Percentiles rank a stretch among this genome's conserved stretches.
Conservation (phyloP, 2,329 filamentous ascomycete genomes). For the Emergomyces orientalis region DNA sequence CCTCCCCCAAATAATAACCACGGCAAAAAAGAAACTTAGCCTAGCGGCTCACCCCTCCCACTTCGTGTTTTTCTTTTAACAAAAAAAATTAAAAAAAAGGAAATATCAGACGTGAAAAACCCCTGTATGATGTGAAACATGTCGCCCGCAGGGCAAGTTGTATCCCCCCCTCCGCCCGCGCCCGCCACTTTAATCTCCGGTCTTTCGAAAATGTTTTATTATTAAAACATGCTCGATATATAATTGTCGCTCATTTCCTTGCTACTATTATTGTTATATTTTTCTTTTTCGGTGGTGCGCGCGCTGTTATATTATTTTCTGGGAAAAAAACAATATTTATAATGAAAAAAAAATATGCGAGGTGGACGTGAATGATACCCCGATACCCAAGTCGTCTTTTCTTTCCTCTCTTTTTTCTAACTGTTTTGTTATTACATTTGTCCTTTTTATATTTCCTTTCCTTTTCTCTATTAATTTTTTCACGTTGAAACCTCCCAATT, state of each 20-base stretch:
- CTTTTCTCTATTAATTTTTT: background rate
- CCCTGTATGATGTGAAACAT: slow-evolving; percentile 2
- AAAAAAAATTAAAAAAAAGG: background rate
- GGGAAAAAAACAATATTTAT: slow-evolving; percentile 14
- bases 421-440: background rate
- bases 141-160: background rate
- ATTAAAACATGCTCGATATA: background rate
- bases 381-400: slow-evolving; percentile 14
- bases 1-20: background rate
- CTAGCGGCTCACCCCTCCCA: background rate
- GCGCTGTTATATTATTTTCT: slow-evolving; percentile 11
- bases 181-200: slow-evolving; percentile 3
- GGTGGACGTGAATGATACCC: slow-evolving; percentile 20
- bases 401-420: background rate
- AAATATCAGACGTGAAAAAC: background rate
- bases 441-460: background rate
- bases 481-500: background rate
- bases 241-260: background rate
- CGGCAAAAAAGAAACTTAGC: slow-evolving; percentile 3
- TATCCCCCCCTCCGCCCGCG: background rate
- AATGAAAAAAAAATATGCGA: slow-evolving; percentile 11
- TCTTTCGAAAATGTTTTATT: background rate
- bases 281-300: slow-evolving; percentile 1
- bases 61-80: background rate
- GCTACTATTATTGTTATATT: background rate